Evolutionary conservation across 257 asterid species (phyloP).

Genomic region (Solanum virginianum): DNA sequence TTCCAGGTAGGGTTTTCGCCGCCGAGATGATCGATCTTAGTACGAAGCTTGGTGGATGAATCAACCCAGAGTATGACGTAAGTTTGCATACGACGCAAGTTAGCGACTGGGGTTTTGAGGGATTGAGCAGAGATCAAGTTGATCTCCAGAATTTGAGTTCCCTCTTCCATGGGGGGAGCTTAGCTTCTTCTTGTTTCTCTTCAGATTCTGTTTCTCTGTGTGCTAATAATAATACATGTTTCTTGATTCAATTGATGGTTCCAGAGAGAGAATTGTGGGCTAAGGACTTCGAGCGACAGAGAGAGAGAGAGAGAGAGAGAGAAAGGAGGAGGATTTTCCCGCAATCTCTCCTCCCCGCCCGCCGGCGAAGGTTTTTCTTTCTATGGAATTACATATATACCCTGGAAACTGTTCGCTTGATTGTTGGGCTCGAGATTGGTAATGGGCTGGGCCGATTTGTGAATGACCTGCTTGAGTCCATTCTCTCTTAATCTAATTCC

Average conservation of each 20-base stretch:
- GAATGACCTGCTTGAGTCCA: not conserved
- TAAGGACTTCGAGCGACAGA: not conserved
- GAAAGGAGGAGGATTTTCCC: not conserved
- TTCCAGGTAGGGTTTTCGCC: conserved; percentile 89
- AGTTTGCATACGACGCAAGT: conserved; percentile 47
- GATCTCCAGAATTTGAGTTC: conserved; percentile 60
- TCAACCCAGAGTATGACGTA: conserved; percentile 75
- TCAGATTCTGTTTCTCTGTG: not conserved
- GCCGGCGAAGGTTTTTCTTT: not conserved
- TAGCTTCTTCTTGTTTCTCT: not conserved
- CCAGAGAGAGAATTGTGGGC: not conserved
- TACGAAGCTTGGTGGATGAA: conserved; percentile 61
- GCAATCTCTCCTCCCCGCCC: not conserved
- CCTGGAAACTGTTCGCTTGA: not conserved
- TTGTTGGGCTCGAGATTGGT: not conserved
- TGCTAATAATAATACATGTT: not conserved
- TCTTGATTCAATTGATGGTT: not conserved
- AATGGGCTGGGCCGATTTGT: not conserved
- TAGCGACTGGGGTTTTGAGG: conserved; percentile 45
- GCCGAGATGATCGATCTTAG: conserved; percentile 50
- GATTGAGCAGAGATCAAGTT: conserved; percentile 93
- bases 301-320: not conserved
- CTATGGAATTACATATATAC: not conserved
- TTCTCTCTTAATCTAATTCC: not conserved
- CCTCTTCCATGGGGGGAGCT: conserved; percentile 8